A percentile compares a stretch with the other conserved stretches of the same genome.
Evolutionary conservation across 371 early-diverging fungal species (phyloP).

Genomic region (Gilbertella persicaria): DNA sequence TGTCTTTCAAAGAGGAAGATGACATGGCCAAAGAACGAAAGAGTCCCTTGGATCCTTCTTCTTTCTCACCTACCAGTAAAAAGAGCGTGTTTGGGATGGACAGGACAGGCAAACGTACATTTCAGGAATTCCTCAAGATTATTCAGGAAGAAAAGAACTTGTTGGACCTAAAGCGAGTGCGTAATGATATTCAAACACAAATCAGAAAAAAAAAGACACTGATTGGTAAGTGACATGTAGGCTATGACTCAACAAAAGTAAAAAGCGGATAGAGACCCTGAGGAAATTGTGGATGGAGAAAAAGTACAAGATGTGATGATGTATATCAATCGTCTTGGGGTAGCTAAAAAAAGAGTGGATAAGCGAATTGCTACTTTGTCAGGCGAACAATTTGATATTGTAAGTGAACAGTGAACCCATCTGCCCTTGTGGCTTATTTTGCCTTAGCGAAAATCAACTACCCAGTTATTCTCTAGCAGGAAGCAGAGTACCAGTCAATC

Average conservation of each 20-base stretch:
- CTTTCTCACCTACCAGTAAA: background rate
- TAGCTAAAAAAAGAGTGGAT: conserved; percentile 77
- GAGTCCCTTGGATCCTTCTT: background rate
- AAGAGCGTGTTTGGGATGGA: conserved; percentile 21
- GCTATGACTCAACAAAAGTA: background rate
- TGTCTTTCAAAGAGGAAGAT: no score
- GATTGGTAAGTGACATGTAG: conserved; percentile 39
- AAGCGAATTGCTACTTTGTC: conserved; percentile 67
- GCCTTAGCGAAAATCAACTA: conserved; percentile 24
- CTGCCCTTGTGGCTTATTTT: background rate
- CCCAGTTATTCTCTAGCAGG: conserved; percentile 29
- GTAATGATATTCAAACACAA: conserved; percentile 76
- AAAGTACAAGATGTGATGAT: conserved; percentile 74
- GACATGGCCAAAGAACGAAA: no score
- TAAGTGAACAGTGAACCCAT: conserved; percentile 17
- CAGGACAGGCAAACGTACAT: conserved; percentile 51
- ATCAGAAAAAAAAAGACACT: conserved; percentile 67
- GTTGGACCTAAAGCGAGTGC: conserved; percentile 63
- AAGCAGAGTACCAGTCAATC: conserved; percentile 21
- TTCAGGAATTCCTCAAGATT: conserved; percentile 74
- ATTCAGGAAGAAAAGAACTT: conserved; percentile 75
- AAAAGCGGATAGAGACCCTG: conserved; percentile 62
- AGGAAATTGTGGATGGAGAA: conserved; percentile 80
- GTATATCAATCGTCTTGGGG: conserved; percentile 72
- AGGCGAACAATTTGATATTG: conserved; percentile 51